Base-by-base conservation (phyloP, 78 protist genomes). In the Dictyostelium capitatum region DNA sequence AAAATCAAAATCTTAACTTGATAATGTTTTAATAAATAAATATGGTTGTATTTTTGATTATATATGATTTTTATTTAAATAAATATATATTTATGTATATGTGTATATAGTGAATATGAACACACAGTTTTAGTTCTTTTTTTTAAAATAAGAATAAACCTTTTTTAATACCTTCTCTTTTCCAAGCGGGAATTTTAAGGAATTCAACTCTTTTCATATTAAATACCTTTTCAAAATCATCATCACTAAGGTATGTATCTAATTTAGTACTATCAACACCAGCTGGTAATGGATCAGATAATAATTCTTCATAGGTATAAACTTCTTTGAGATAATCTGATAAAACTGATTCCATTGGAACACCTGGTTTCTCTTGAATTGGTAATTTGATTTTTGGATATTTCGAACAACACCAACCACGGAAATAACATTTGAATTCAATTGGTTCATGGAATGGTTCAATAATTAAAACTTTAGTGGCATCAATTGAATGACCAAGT, bases 181-280 rank as follows among this genome's bases (percentile, higher is more conserved):
- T 81, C 95, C 95, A 92, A 41, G 30, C 54, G 43, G 95, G 91
- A 17, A 80, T 83, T n/a, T 92, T 92, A 32, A 73, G 69, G 75
- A 75, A 92, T 79, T 92, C 92, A 30, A 62, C 47, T 69, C 91
- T 67, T 0, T 23, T 51, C 95, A 80, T 90, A 6, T 79, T 23
- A 81, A 90, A 90, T 20, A 90, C 78, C 46, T 90, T 90, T 74
- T 74, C 89, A 81, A 90, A 90, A 28, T 90, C 95, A 1, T 90
- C 95, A n/a, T 90, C 95, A 17, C 80, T 32, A 7, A 90, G 54
- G 47, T 90, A 90, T 41, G 41, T 80, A 14, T 90, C 95, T 7
- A 90, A 78, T 62, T 80, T 79, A 1, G 87, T 80, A 8, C 82
- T 41, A 54, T 92, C 95, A 15, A 92, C 81, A 48, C 95, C 95